Evolutionary conservation across 352 stramenopile genomes (phyloP), one percentile per base, ranked within the genome.

Genomic region (Blastocystis sp.): DNA sequence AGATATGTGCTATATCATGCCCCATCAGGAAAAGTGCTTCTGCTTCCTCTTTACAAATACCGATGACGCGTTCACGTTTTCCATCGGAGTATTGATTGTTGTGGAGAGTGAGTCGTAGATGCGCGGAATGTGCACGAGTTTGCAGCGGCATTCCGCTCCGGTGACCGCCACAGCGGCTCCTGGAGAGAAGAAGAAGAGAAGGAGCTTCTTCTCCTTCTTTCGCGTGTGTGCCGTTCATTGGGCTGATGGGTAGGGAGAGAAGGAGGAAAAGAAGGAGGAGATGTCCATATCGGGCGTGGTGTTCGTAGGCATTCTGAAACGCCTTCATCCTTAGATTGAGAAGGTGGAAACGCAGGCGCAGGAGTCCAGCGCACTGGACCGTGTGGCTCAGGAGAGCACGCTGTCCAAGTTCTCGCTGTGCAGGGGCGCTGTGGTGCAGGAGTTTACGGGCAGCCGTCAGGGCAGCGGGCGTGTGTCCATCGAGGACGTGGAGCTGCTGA

Each of bases 41-140:
- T 81, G 71, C 40, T 64, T 81, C 41, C 21, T 81, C 5, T 81
- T 81, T 67, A 28, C 71, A 19, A 40, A 64, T 81, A 19, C 14
- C 4, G 52, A 48, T 65, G 71, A 81, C 62, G 71, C 71, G 5
- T n/a, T 64, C 17, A 66, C n/a, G 43, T 81, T 81, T 65, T 59
- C 2, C 1, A 66, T 45, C 14, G 71, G 71, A 66, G 71, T 81
- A 41, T n/a, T 11, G 7, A n/a, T 60, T 41, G 0, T 19, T 19
- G n/a, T 21, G 23, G 41, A 17, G 7, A 9, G 2, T 45, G 28
- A 64, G 1, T 5, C 0, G 64, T 62, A 79, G 69, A 79, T 79
- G 69, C 62, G 62, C 11, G 69, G 69, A 40, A 45, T 79, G 7
- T 59, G 43, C 43, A 10, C 17, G n/a, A 79, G 21, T 60, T 59